Percentiles rank a stretch among this genome's conserved stretches.
Evolutionary conservation across 257 asterid genomes (phyloP).

Genomic region (Anisodus acutangulus): DNA sequence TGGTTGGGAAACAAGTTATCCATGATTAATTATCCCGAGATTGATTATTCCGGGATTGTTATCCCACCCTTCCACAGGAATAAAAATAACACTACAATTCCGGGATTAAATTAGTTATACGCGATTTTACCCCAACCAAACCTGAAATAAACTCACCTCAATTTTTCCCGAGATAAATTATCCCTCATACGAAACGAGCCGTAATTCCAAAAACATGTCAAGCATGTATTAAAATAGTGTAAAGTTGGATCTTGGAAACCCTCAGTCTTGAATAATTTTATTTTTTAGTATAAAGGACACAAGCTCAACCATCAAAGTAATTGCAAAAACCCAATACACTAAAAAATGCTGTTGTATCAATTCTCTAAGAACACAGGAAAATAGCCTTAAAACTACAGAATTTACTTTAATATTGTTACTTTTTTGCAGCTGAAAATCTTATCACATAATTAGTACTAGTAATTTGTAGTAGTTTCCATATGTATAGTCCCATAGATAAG

Average conservation of each 20-base stretch:
- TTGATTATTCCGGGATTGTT: no score
- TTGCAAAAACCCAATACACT: not conserved
- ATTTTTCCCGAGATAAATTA: no score
- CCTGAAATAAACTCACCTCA: no score
- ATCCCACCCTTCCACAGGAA: no score
- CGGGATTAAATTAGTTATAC: no score
- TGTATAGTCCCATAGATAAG: not conserved
- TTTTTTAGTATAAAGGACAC: not conserved
- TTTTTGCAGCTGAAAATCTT: not conserved
- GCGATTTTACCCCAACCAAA: no score
- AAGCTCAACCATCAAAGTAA: not conserved
- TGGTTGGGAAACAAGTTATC: no score
- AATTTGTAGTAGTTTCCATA: not conserved
- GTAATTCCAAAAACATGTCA: not conserved
- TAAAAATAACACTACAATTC: no score
- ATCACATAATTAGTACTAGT: not conserved
- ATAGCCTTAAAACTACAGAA: not conserved
- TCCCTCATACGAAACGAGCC: no score
- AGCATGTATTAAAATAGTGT: not conserved
- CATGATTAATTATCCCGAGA: no score
- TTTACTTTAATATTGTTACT: not conserved
- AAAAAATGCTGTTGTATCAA: no score
- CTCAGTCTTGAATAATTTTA: no score
- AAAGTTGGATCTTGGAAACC: constrained; percentile 20
- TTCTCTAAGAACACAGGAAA: not conserved